Evolutionary conservation across 1,284 basidiomycete genomes (phyloP), one percentile per base, ranked within the genome.

Genomic region (Rhodofomes roseus): DNA sequence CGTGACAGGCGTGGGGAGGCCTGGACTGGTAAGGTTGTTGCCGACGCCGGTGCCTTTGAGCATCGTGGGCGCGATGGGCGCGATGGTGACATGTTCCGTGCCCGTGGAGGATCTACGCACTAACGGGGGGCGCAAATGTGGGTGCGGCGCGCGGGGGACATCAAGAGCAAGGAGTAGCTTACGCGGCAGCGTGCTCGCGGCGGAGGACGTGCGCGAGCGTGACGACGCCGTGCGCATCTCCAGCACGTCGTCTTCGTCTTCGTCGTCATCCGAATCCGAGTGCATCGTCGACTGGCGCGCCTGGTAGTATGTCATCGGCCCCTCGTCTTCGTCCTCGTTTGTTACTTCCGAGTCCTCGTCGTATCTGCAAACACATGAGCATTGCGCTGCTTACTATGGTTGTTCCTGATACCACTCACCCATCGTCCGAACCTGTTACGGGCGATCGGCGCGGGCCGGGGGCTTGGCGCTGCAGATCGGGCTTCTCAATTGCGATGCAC

Each of bases 31-130:
- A 36, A 67, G 66, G 48, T 79, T 76, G 57, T 83, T 80, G 9
- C 78, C 81, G 2, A 79, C 73, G 29, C 79, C 81, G 0, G 79
- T 81, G 25, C 92, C 93, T 79, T 98, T 99, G 66, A 99, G 81
- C 50, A 93, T 84, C 1, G 96, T 96, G 0, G 96, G 96, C 0
- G 95, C 91, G 63, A 99, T 96, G 51, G 94, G 91, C 14, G 95
- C 95, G 63, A 98, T 99, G 5, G 95, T 96, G 62, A 93, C 81
- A 59, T 89, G 83, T 48, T 87, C 84, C 44, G 81, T 78, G 43
- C 82, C 79, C 18, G 73, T 68, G 34, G 77, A 78, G 18, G 68
- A 60, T 12, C 77, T 73, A 39, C 76, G 77, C 55, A 73, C 67
- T 64, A 77, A 62, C 8, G 71, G 64, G 9, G 72, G 67, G 68